A percentile compares a stretch with the other conserved stretches of the same genome.
These are phyloP conservation scores for Arachis monticola DNA, from an alignment of 331 rosid species.

Conservation along the genomic window DNA sequence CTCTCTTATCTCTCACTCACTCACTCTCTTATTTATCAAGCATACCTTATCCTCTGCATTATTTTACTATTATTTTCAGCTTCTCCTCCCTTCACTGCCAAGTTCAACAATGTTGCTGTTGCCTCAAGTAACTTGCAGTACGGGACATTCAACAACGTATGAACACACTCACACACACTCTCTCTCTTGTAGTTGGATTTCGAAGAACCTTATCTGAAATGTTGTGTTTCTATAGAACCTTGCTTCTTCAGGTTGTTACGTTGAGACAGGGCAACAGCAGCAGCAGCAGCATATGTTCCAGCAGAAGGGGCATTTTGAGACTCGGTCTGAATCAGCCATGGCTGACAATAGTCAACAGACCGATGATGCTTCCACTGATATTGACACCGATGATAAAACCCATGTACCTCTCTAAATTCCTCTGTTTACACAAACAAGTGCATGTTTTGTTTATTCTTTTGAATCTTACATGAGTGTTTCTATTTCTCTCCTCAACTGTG, in stretches of 20 bases:
- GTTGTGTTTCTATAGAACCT: constrained; percentile 47
- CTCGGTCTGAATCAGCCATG: constrained; percentile 74
- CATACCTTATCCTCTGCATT: neutral
- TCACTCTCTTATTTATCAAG: too few species aligned
- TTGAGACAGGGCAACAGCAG: constrained; percentile 52
- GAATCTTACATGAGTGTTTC: constrained; percentile 17
- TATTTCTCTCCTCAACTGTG: constrained; percentile 4
- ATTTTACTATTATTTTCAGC: constrained; percentile 20
- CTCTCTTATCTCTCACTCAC: too few species aligned
- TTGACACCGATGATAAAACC: constrained; percentile 69
- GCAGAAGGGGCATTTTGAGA: constrained; percentile 54
- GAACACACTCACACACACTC: constrained; percentile 3
- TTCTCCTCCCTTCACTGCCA: constrained; percentile 49
- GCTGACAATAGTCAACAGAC: constrained; percentile 80
- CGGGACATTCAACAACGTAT: constrained; percentile 61
- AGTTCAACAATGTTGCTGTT: constrained; percentile 51
- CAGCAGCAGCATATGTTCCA: constrained; percentile 49
- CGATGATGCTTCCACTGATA: constrained; percentile 80
- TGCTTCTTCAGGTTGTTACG: constrained; percentile 53
- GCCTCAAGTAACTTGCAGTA: constrained; percentile 59
- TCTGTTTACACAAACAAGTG: constrained; percentile 1
- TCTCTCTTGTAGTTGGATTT: neutral
- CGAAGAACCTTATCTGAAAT: neutral
- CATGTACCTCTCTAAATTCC: constrained; percentile 47
- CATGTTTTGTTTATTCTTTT: neutral